A percentile compares a stretch with the other conserved stretches of the same genome.
These are phyloP conservation scores for Ganoderma meredithae DNA, from an alignment of 1,284 basidiomycete genomes.

Conservation along the genomic window DNA sequence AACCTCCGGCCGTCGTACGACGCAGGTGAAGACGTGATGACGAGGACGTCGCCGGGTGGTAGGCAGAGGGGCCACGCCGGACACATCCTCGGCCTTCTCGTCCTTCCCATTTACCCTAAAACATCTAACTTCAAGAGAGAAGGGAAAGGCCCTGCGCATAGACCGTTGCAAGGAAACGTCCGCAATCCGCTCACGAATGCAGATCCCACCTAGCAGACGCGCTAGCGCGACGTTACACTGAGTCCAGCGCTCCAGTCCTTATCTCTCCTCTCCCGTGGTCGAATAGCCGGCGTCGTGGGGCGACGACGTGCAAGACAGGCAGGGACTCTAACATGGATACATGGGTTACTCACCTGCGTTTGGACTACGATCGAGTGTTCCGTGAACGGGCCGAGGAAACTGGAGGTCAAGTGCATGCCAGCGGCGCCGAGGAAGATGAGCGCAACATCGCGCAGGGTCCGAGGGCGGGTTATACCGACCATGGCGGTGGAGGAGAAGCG, in stretches of 20 bases:
- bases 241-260: neutral
- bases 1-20: neutral
- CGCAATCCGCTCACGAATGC: neutral
- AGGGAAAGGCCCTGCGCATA: neutral
- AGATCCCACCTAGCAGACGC: neutral
- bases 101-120: neutral
- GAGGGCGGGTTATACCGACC: conserved; percentile 37
- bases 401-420: conserved; percentile 57
- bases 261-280: neutral
- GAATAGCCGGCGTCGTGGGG: too few species aligned
- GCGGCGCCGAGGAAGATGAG: conserved; percentile 59
- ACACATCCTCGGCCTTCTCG: neutral
- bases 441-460: conserved; percentile 52
- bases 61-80: neutral
- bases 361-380: conserved; percentile 47
- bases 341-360: conserved; percentile 36
- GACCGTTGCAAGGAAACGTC: neutral
- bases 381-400: conserved; percentile 45
- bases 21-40: neutral
- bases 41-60: neutral
- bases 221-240: neutral
- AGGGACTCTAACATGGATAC: neutral
- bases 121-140: neutral
- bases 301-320: neutral
- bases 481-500: conserved; percentile 22